Evolutionary conservation across 2,329 filamentous ascomycete species (phyloP), one percentile per base, ranked within the genome.

Genomic region (Colletotrichum cuscutae): DNA sequence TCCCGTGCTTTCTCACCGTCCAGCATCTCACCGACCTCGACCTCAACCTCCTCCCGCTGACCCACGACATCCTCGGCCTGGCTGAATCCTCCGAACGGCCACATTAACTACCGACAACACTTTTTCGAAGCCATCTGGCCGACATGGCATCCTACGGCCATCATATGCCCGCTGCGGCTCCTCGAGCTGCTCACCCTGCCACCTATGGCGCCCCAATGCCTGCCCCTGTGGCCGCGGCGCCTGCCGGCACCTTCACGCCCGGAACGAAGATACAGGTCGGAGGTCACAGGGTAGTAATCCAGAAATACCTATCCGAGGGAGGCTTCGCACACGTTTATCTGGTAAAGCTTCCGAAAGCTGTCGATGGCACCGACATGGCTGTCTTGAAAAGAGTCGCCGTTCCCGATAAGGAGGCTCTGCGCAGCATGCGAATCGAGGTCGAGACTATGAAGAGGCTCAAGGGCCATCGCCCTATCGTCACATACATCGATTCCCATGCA

Each of bases 361-460:
- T 95, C 79, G 90, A 94, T 81, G 93, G 94, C 75, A 92, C 93
- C 76, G 93, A 97, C 77, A 87, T 91, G 78, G 95, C 94, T 13
- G 95, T 98, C 61, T 87, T 98, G 79, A 98, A 99, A 88, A 89
- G 97, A 80, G 97, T 99, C 71, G 97, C 97, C 46, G 97, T 98
- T 65, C 95, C 97, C 37, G 97, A 99, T 84, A 98, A 97, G 88
- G 94, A 97, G 76, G 91, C 96, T 71, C 87, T 99, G 84, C 94
- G 94, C 75, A 95, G 94, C 83, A 98, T 99, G 97, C 92, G 97
- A 82, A 98, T 92, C 77, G 97, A 99, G 87, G 97, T 99, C 77
- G 97, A 99, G 86, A 99, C 97, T 15, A 99, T 99, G 97, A 99
- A 99, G 91, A 95, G 97, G 84, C 89, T 99, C 78, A 98, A 98